A percentile compares a stretch with the other conserved stretches of the same genome.
These are phyloP conservation scores for Fusarium nematophilum DNA, from an alignment of 2,329 filamentous ascomycete genomes.

Conservation along the genomic window DNA sequence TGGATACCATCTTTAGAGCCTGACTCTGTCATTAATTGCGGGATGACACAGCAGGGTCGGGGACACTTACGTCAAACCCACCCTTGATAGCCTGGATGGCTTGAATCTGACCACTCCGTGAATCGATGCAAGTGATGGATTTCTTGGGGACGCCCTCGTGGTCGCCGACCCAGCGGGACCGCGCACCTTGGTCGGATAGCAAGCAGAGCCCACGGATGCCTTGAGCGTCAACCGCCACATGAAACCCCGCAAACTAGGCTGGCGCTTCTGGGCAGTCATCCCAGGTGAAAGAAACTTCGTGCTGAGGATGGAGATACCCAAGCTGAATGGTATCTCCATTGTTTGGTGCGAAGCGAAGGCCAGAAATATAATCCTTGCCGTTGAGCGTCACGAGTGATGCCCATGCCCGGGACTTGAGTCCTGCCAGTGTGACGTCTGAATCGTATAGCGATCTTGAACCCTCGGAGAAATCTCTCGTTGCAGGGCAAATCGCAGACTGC, in stretches of 20 bases:
- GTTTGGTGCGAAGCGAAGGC: neutral
- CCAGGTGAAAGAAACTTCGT: constrained; percentile 1
- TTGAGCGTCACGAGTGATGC: constrained; percentile 4
- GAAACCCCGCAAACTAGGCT: constrained; percentile 4
- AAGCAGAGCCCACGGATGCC: constrained; percentile 7
- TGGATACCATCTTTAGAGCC: constrained; percentile 13
- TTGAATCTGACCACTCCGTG: no score
- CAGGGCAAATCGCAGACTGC: neutral
- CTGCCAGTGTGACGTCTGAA: neutral
- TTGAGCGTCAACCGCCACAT: constrained; percentile 5
- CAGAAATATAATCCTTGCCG: constrained; percentile 4
- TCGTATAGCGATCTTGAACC: constrained; percentile 4
- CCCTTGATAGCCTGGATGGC: neutral
- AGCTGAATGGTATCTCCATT: constrained; percentile 1
- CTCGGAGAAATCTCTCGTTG: neutral
- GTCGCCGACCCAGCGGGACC: constrained; percentile 9
- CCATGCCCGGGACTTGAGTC: neutral
- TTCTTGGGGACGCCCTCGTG: constrained; percentile 1
- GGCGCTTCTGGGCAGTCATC: neutral
- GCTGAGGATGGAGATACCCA: neutral
- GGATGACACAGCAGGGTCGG: neutral
- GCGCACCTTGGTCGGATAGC: neutral
- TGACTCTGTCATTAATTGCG: neutral
- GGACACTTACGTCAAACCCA: constrained; percentile 11
- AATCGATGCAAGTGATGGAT: neutral